Conservation (phyloP, 345 rosid species). For the Punica granatum region DNA sequence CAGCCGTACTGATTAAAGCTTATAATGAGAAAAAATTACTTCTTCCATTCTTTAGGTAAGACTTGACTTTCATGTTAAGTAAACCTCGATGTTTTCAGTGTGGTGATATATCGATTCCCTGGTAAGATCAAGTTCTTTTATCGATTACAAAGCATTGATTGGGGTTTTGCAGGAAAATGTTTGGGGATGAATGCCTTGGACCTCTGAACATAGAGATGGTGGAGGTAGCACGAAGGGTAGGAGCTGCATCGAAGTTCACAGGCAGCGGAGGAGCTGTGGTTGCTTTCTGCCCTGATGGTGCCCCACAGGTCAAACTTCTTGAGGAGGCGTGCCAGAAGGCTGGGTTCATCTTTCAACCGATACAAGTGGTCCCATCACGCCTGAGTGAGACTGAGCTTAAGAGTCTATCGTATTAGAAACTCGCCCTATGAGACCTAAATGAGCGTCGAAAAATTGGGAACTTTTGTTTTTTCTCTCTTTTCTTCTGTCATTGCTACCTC, state of each 20-base stretch:
- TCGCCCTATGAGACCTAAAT: background rate
- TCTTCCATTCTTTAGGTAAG: background rate
- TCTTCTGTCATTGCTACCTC: background rate
- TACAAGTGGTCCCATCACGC: slow-evolving; percentile 47
- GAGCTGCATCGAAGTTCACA: slow-evolving; percentile 82
- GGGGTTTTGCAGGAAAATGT: slow-evolving; percentile 48
- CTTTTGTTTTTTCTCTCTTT: background rate
- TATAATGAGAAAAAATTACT: background rate
- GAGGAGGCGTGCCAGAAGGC: slow-evolving; percentile 65
- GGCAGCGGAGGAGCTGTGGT: slow-evolving; percentile 97
- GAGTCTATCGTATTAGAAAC: slow-evolving; percentile 19
- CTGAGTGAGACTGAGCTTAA: slow-evolving; percentile 37
- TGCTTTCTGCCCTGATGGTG: slow-evolving; percentile 69
- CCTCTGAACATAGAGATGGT: slow-evolving; percentile 80
- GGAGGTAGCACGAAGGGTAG: slow-evolving; percentile 66
- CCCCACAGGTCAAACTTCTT: slow-evolving; percentile 51
- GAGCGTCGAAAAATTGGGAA: background rate
- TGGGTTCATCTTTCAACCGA: slow-evolving; percentile 54
- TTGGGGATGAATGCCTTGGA: slow-evolving; percentile 77
- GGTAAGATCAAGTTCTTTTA: background rate
- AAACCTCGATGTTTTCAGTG: background rate
- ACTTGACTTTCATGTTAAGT: background rate
- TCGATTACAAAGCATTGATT: background rate
- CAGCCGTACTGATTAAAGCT: background rate
- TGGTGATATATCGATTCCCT: background rate